Conservation (phyloP, 2,329 filamentous ascomycete species). For the Botryotinia convoluta region DNA sequence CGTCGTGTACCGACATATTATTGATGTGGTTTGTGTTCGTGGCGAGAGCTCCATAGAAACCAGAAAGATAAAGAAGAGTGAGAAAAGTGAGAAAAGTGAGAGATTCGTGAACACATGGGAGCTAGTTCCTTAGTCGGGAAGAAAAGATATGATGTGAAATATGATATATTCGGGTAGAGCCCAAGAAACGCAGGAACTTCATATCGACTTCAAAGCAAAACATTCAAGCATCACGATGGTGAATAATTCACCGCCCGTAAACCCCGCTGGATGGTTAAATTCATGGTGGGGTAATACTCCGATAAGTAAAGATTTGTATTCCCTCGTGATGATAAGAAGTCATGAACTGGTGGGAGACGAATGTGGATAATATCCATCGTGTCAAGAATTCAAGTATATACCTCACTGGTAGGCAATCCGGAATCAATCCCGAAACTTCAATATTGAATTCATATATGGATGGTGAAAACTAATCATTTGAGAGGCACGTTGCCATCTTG, state of each 20-base stretch:
- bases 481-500: not conserved
- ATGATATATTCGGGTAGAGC: not conserved
- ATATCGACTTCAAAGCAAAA: not conserved
- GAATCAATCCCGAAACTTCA: not conserved
- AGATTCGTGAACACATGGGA: not conserved
- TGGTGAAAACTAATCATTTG: not conserved
- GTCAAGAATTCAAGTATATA: not conserved
- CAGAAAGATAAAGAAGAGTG: not conserved
- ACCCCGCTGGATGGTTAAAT: not conserved
- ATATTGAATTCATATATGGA: not conserved
- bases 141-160: not conserved
- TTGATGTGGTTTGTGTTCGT: not conserved
- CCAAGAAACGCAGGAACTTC: not conserved
- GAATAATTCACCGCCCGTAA: not conserved
- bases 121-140: not conserved
- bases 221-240: not conserved
- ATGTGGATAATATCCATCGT: not conserved
- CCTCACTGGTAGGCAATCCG: not conserved
- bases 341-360: conserved; percentile 8
- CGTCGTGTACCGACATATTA: not conserved
- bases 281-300: not conserved
- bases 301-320: conserved; percentile 4
- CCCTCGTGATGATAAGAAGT: conserved; percentile 10
- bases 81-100: not conserved
- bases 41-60: not conserved